These are phyloP conservation scores for Prunus dulcis DNA, from an alignment of 306 rosid genomes.

Conservation along the genomic window DNA sequence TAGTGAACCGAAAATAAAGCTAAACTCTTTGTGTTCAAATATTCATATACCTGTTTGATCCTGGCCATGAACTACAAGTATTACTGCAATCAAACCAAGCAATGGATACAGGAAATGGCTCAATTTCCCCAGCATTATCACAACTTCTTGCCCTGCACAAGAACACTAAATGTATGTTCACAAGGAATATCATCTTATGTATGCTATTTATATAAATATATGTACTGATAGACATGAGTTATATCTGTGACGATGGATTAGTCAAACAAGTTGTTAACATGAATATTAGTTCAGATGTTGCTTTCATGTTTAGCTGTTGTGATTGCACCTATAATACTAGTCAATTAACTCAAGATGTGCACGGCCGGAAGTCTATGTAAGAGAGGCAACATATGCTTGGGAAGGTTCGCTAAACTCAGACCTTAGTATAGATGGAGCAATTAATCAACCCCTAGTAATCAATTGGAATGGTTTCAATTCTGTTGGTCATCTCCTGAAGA, in stretches of 20 bases:
- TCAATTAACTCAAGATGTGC: neutral
- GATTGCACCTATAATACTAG: neutral
- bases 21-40: neutral
- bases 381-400: neutral
- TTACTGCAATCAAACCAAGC: neutral
- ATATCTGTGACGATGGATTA: neutral
- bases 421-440: neutral
- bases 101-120: neutral
- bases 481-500: neutral
- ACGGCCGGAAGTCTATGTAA: neutral
- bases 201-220: neutral
- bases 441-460: neutral
- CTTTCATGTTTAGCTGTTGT: neutral
- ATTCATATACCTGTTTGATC: constrained; percentile 11
- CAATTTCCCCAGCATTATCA: neutral
- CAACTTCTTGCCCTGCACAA: neutral
- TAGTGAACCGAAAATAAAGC: neutral
- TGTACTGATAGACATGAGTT: neutral
- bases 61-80: constrained; percentile 4
- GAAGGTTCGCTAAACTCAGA: neutral
- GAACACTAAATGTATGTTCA: neutral
- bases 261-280: neutral
- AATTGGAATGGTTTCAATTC: neutral
- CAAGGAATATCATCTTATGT: too few relatives aligned
- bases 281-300: neutral